Evolutionary conservation across 2,329 filamentous ascomycete genomes (phyloP), one percentile per base, ranked within the genome.

Genomic region (Macrophomina pseudophaseolina): DNA sequence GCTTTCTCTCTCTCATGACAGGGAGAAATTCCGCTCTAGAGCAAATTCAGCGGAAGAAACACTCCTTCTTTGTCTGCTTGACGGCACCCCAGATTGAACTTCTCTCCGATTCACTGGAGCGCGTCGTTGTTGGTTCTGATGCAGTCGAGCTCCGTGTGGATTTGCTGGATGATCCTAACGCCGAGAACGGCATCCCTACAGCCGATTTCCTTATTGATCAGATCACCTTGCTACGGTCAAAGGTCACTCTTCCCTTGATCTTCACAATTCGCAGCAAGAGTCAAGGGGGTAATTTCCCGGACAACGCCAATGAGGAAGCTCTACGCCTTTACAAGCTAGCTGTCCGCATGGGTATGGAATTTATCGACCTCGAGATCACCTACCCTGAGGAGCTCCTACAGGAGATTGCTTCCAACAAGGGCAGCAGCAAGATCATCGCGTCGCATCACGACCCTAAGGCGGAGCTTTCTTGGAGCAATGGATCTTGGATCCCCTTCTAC

Each of bases 111-210:
- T 81, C 90, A 33, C 83, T 99, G 52, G 88, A 90, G 1, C 83
- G 88, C 62, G 90, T 93, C 51, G 88, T 91, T 12, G 88, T 96
- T 48, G 95, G 95, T 4, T 91, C 92, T 7, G 94, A 99, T 80
- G 95, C 94, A 3, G 92, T 98, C 11, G 95, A 99, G 79, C 81
- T 99, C 62, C 88, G 95, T n/a, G 92, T 97, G 4, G 95, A 99
- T 79, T 82, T 99, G 49, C 85, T 99, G 16, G 86, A 91, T 68
- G 91, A 97, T 73, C 87, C 89, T 5, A 84, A 88, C 3, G 81
- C 81, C 12, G 75, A 82, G 23, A 81, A 81, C 54, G 86, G 85
- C 0, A 81, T 90, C 62, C 88, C 89, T 8, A 85, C 86, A 0
- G 80, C 88, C 0, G 93, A 97, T 67, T 97, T 91, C 69, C 86